Conservation (phyloP, 2,329 filamentous ascomycete genomes). For the Pseudopithomyces chartarum region DNA sequence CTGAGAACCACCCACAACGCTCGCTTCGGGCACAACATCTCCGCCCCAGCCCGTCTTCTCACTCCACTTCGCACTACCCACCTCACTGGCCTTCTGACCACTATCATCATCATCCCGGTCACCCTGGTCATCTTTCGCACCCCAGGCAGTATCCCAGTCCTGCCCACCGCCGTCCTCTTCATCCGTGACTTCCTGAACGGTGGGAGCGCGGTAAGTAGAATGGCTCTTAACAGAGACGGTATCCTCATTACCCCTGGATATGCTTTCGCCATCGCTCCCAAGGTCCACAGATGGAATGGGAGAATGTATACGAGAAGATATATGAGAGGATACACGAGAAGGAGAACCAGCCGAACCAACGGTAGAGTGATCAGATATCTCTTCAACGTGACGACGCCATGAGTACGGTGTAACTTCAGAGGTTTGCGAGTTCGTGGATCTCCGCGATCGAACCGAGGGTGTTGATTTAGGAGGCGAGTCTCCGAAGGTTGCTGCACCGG, state of each 20-base stretch:
- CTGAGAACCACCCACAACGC: background rate
- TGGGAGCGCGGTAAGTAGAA: slow-evolving; percentile 27
- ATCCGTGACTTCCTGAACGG: slow-evolving; percentile 25
- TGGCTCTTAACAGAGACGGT: slow-evolving; percentile 13
- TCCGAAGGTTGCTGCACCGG: background rate
- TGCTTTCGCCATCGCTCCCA: background rate
- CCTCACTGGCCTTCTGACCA: background rate
- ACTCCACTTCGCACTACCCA: background rate
- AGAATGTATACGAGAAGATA: background rate
- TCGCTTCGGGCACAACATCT: background rate
- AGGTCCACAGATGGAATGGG: slow-evolving; percentile 6
- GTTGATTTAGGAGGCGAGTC: background rate
- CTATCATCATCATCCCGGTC: background rate
- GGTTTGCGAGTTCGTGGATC: background rate
- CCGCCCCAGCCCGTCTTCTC: slow-evolving; percentile 4
- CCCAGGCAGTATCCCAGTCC: background rate
- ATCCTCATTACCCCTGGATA: slow-evolving; percentile 3
- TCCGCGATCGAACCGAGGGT: background rate
- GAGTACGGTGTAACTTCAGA: slow-evolving; percentile 7
- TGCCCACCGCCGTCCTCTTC: slow-evolving; percentile 13
- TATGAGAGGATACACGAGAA: background rate
- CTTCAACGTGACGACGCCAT: slow-evolving; percentile 9
- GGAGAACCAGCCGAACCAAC: background rate
- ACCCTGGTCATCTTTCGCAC: background rate
- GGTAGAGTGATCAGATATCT: slow-evolving; percentile 7